Base-by-base conservation (phyloP, 2,329 filamentous ascomycete genomes). In the Sclerotinia subarctica region DNA sequence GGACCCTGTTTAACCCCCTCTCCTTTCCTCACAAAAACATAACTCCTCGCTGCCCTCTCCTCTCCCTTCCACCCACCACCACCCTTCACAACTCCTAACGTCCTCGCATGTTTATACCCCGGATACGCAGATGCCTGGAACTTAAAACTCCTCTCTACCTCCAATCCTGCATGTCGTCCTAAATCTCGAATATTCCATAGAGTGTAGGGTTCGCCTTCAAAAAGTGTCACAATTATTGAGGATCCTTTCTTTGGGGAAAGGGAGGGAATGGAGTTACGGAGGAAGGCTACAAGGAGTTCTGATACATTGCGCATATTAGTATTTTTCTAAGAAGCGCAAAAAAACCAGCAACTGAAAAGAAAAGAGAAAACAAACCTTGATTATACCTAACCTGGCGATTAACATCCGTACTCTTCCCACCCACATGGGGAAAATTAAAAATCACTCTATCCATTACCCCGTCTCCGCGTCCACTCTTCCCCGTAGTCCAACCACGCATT, bases 381-480 rank as follows among this genome's bases (percentile, higher is more conserved):
- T 99, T 98, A 78, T 92, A 88, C 68, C 95, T 88, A 19, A 97
- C 93, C 80, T 99, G 95, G 47, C 95, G 85, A 81, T 97, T 97
- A 67, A 97, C 90, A 81, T 98, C 94, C 73, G 90, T 98, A 72
- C 88, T 91, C 75, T 96, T 89, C 57, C 95, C 95, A 71, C 95
- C 95, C 4, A 96, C 91, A 81, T 99, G 95, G 47, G 95, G 95
- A 79, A 99, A 99, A 83, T 97, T 97, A 86, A 98, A 99, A 72
- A 94, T 84, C 70, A 98, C 89, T 68, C 88, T 85, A 78, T 96
- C 89, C 83, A 90, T 94, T 5, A 82, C 79, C 4, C 79, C 79
- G 74, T 68, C 73, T 26, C 66, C 71, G 46, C 69, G 67, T 53
- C 78, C 78, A 46, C 60, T 60, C 64, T 66, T 73, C 32, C 70